Percentiles rank a stretch among this genome's conserved stretches.
Conservation (phyloP, 208 protist genomes). For the Leptomonas pyrrhocoris region DNA sequence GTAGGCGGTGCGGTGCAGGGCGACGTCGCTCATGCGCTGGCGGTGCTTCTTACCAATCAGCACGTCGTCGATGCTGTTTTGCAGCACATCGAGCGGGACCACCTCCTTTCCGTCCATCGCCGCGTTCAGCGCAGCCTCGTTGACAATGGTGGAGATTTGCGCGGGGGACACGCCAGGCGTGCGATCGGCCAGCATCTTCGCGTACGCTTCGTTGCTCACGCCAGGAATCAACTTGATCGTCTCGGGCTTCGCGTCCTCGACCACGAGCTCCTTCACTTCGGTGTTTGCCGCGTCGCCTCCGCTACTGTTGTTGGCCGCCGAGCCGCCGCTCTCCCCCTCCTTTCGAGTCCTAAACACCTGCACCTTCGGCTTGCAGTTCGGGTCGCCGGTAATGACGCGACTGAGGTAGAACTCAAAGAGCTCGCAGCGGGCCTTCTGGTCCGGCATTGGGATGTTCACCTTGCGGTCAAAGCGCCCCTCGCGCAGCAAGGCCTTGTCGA, state of each 20-base stretch:
- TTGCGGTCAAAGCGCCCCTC: slow-evolving; percentile 94
- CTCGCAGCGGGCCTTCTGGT: slow-evolving; percentile 80
- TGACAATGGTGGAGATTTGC: slow-evolving; percentile 97
- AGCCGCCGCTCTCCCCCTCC: slow-evolving; percentile 25
- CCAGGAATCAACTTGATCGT: slow-evolving; percentile 76
- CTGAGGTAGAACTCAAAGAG: slow-evolving; percentile 93
- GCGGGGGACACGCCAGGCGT: slow-evolving; percentile 95
- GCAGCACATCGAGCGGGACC: slow-evolving; percentile 76
- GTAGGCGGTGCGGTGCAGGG: slow-evolving; percentile 93
- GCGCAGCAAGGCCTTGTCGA: slow-evolving; percentile 94
- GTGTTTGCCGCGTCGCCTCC: slow-evolving; percentile 3
- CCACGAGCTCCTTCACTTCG: slow-evolving; percentile 31
- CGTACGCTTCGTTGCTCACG: slow-evolving; percentile 83
- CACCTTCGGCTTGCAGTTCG: slow-evolving; percentile 84
- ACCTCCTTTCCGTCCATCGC: slow-evolving; percentile 80
- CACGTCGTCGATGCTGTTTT: slow-evolving; percentile 92
- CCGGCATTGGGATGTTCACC: slow-evolving; percentile 93
- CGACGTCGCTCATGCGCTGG: slow-evolving; percentile 86
- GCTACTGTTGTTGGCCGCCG: neutral
- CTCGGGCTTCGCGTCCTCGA: slow-evolving; percentile 41
- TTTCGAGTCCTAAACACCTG: slow-evolving; percentile 73
- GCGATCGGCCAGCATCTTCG: slow-evolving; percentile 74
- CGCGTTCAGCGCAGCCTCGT: slow-evolving; percentile 95
- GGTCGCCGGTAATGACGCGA: slow-evolving; percentile 86
- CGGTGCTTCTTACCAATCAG: slow-evolving; percentile 94